A percentile compares a stretch with the other conserved stretches of the same genome.
Conservation (phyloP, 164 flowering plant genomes). For the Cinnamomum micranthum region DNA sequence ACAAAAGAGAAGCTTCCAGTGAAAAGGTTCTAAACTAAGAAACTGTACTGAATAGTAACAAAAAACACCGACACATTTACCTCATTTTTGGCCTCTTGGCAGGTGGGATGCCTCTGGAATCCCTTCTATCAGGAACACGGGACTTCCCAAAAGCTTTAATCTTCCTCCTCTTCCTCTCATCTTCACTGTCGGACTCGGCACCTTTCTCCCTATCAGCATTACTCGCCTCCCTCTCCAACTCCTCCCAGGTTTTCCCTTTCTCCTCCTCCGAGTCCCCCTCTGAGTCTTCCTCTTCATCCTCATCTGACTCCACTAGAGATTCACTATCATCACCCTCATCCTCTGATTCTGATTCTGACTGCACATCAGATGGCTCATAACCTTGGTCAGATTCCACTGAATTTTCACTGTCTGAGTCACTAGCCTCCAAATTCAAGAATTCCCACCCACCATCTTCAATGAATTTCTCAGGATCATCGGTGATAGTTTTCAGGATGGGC, state of each 20-base stretch:
- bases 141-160: conserved; percentile 68
- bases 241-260: conserved; percentile 87
- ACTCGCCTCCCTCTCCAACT: conserved; percentile 88
- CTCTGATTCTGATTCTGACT: conserved; percentile 60
- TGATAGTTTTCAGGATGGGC: conserved; percentile 62
- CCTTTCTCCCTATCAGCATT: conserved; percentile 77
- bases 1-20: neutral
- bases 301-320: conserved; percentile 77
- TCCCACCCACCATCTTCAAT: conserved; percentile 91
- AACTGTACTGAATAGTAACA: neutral
- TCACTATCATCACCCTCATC: conserved; percentile 62
- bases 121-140: conserved; percentile 32
- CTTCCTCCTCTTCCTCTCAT: conserved; percentile 69
- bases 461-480: conserved; percentile 69
- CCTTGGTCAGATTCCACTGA: conserved; percentile 73
- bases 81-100: conserved; percentile 50
- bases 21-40: neutral
- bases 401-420: conserved; percentile 66
- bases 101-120: conserved; percentile 21
- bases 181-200: conserved; percentile 75
- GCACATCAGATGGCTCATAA: conserved; percentile 67
- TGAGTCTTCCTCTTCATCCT: conserved; percentile 48
- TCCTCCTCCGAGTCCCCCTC: conserved; percentile 74
- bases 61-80: conserved; percentile 6
- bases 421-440: conserved; percentile 72